These are phyloP conservation scores for Penicillium coffeae DNA, from an alignment of 495 filamentous ascomycete genomes.

Conservation along the genomic window DNA sequence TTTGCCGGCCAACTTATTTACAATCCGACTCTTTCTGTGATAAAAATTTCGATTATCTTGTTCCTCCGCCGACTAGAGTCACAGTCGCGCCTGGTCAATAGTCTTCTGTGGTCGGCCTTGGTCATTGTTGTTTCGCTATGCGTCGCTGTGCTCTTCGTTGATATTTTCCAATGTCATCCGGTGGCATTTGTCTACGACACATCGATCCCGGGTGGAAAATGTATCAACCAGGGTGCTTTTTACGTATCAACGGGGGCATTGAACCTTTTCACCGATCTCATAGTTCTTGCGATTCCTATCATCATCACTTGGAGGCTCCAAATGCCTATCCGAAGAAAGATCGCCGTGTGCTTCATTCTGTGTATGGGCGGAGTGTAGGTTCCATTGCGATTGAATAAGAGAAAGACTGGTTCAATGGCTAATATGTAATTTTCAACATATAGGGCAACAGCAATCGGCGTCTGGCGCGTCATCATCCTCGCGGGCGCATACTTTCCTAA, in stretches of 20 bases:
- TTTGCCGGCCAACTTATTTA: constrained; percentile 59
- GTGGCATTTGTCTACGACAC: constrained; percentile 41
- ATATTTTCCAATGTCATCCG: constrained; percentile 55
- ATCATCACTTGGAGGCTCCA: constrained; percentile 46
- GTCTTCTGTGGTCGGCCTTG: constrained; percentile 40
- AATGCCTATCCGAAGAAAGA: constrained; percentile 39
- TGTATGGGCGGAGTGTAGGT: constrained; percentile 41
- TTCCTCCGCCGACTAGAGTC: constrained; percentile 49
- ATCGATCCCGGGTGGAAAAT: constrained; percentile 32
- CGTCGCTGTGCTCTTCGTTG: constrained; percentile 52
- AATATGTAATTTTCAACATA: no score
- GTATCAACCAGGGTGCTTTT: constrained; percentile 39
- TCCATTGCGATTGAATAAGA: not conserved
- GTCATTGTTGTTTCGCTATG: constrained; percentile 49
- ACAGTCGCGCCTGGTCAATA: constrained; percentile 29
- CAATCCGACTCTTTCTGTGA: constrained; percentile 58
- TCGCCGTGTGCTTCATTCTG: constrained; percentile 42
- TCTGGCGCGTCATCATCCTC: constrained; percentile 27
- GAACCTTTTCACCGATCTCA: constrained; percentile 45
- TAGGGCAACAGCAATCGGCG: constrained; percentile 50
- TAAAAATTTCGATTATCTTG: constrained; percentile 53
- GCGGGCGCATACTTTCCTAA: constrained; percentile 16
- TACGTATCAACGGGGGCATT: constrained; percentile 41
- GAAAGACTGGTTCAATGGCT: no score
- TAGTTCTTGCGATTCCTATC: constrained; percentile 45